Conservation (phyloP, 495 filamentous ascomycete genomes). For the Annulohypoxylon maeteangense region DNA sequence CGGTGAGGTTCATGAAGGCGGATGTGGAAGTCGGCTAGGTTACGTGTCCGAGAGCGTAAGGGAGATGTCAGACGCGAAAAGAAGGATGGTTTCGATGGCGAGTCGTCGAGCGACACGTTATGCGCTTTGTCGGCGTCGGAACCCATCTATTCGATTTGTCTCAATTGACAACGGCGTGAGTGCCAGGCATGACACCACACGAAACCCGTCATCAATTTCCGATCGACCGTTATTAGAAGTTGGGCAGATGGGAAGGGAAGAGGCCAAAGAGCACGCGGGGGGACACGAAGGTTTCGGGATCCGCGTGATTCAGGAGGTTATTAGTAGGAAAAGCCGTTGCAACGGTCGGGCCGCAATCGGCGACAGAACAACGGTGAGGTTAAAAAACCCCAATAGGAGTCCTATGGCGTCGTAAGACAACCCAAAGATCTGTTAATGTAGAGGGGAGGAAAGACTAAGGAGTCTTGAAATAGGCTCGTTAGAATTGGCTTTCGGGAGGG, state of each 20-base stretch:
- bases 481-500: conserved; percentile 41
- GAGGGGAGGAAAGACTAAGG: conserved; percentile 9
- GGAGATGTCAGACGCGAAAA: conserved; percentile 65
- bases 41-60: conserved; percentile 70
- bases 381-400: conserved; percentile 35
- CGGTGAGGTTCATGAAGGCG: conserved; percentile 87
- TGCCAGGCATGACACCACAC: conserved; percentile 48
- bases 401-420: conserved; percentile 22
- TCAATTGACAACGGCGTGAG: conserved; percentile 43
- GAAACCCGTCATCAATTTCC: conserved; percentile 32
- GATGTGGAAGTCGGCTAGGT: conserved; percentile 84
- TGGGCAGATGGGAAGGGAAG: neutral
- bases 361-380: conserved; percentile 8
- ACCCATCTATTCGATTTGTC: conserved; percentile 49
- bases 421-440: conserved; percentile 34
- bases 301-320: conserved; percentile 16
- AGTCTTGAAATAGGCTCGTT: conserved; percentile 22
- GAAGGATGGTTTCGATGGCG: conserved; percentile 54
- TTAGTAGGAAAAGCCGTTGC: neutral
- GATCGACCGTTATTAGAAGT: conserved; percentile 12
- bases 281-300: neutral
- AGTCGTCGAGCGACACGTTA: conserved; percentile 46
- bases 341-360: conserved; percentile 26
- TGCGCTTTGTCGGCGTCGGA: conserved; percentile 47
- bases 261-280: conserved; percentile 23